A percentile compares a stretch with the other conserved stretches of the same genome.
Conservation (phyloP, 257 asterid genomes). For the Euphrasia confusa region DNA sequence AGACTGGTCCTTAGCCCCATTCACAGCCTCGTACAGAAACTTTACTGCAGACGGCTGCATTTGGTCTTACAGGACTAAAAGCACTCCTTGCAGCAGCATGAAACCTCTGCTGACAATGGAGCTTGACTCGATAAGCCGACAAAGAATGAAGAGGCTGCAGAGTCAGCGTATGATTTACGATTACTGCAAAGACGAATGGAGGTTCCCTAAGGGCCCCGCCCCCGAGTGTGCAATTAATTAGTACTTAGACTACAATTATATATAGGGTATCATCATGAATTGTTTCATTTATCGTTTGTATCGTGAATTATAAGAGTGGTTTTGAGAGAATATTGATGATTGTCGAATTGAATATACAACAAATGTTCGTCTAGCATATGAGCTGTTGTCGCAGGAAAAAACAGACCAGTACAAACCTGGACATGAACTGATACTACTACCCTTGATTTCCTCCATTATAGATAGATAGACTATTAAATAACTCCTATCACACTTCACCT, state of each 20-base stretch:
- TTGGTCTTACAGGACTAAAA: constrained; percentile 38
- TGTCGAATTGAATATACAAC: too few species aligned
- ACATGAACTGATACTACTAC: too few species aligned
- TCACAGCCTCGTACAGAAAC: constrained; percentile 45
- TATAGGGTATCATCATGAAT: too few species aligned
- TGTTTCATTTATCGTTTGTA: too few species aligned
- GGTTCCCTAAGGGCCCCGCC: constrained; percentile 53
- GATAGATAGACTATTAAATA: too few species aligned
- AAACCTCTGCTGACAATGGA: constrained; percentile 35
- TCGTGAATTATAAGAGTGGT: too few species aligned
- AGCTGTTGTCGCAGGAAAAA: too few species aligned
- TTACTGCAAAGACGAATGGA: constrained; percentile 51
- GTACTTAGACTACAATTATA: not conserved
- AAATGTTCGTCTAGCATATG: too few species aligned
- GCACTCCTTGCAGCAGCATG: constrained; percentile 28
- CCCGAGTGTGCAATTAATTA: constrained; percentile 43
- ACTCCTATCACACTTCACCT: too few species aligned
- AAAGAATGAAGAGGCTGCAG: constrained; percentile 39
- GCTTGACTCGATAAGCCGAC: constrained; percentile 34
- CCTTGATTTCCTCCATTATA: too few species aligned
- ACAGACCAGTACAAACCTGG: too few species aligned
- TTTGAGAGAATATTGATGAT: too few species aligned
- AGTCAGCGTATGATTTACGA: constrained; percentile 48
- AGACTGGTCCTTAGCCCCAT: constrained; percentile 56
- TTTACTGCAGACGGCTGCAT: constrained; percentile 40